Evolutionary conservation across 1,284 basidiomycete species (phyloP), one percentile per base, ranked within the genome.

Genomic region (Thecaphora thlaspeos): DNA sequence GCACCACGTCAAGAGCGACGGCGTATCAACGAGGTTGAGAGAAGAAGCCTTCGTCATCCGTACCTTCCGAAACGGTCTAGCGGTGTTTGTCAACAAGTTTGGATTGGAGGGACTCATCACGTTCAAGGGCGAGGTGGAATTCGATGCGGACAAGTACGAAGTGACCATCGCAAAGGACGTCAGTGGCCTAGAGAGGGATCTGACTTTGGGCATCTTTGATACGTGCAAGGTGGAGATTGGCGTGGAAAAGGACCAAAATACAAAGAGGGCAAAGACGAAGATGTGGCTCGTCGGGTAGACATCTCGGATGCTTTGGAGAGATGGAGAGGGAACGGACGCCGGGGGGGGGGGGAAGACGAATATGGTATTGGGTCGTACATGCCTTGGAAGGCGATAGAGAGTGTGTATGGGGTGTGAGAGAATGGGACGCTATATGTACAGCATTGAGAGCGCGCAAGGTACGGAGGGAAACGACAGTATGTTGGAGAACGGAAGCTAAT

Each of bases 191-290:
- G 11, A 34, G 11, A 48, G 30, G 32, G 68, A 74, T 30, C 15
- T 74, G 3, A 70, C 55, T 41, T 41, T 77, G 19, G 80, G 79
- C 30, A 76, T 97, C 23, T 97, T 98, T 78, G 93, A 96, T 80
- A 90, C 90, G 77, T 91, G 97, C 50, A 83, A 80, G 18, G 94
- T 98, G 17, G 84, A 86, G 68, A 89, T 98, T 45, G 86, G 88
- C 48, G 90, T 97, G 3, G 91, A 94, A 78, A 95, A 93, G 70
- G 93, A 98, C 78, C 86, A 84, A 73, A 94, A 92, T 70, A 97
- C 93, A 9, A 91, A 95, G 78, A 82, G 94, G 51, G 91, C 91
- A 11, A 88, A 87, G 68, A 91, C 95, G 9, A 90, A 87, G 79
- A 94, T 95, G 91, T 84, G 82, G 5, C 81, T 95, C 40, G 81